Evolutionary conservation across 805 yeast species (phyloP).

Genomic region (Candida ascalaphidarum): DNA sequence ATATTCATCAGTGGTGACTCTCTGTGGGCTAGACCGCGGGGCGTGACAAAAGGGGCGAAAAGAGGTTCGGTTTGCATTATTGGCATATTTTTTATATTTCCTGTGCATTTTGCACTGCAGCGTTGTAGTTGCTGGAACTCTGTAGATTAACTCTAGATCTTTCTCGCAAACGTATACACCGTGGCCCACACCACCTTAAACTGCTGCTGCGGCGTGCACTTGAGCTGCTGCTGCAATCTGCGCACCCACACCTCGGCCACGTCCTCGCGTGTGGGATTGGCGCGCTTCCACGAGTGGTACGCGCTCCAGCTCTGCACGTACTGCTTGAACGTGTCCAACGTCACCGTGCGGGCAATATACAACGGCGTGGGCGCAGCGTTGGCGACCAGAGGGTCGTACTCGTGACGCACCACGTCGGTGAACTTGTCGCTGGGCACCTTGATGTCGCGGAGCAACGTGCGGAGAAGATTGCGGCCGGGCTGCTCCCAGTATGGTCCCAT

Average conservation of each 20-base stretch:
- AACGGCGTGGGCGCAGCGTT: constrained; percentile 9
- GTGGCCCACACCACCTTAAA: constrained; percentile 49
- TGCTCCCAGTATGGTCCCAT: constrained; percentile 43
- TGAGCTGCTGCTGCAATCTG: constrained; percentile 32
- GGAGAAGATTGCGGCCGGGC: constrained; percentile 36
- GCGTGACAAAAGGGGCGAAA: too few relatives aligned
- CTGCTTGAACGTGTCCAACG: constrained; percentile 12
- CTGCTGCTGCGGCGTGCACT: constrained; percentile 37
- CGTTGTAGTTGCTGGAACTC: too few relatives aligned
- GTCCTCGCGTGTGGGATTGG: constrained; percentile 29
- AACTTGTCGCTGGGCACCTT: constrained; percentile 19
- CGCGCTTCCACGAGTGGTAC: constrained; percentile 28
- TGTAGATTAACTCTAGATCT: too few relatives aligned
- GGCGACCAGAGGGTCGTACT: constrained; percentile 13
- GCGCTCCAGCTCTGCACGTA: constrained; percentile 31
- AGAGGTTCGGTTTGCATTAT: too few relatives aligned
- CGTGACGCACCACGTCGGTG: constrained; percentile 14
- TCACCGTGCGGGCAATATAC: constrained; percentile 11
- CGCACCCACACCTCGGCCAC: constrained; percentile 40
- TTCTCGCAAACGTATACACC: constrained; percentile 40
- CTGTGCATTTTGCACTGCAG: too few relatives aligned
- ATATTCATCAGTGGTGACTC: too few relatives aligned
- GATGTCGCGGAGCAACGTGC: constrained; percentile 30
- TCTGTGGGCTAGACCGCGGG: too few relatives aligned
- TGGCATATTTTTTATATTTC: too few relatives aligned